phyloP scores from a whole-genome alignment of 495 filamentous ascomycete genomes.

The Hypoxylon intermedium region DNA sequence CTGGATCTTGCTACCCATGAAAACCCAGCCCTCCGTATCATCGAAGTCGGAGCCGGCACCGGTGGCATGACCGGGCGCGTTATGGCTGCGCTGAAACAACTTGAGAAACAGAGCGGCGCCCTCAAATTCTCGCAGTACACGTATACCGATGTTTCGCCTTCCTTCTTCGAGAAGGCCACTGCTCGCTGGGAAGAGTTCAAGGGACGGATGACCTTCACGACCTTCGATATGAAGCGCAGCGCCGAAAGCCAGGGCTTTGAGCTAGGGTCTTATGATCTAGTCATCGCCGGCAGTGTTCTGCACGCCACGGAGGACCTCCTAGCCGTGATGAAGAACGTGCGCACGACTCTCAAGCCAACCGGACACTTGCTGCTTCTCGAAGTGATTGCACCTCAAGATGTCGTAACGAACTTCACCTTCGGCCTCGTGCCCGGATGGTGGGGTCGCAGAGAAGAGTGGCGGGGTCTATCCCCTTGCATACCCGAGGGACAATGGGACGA shows the following conservation, averaged over 20 bases:
- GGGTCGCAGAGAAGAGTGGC: slow-evolving; percentile 46
- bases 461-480: slow-evolving; percentile 42
- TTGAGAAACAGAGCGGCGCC: slow-evolving; percentile 32
- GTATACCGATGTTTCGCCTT: slow-evolving; percentile 62
- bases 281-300: slow-evolving; percentile 57
- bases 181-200: slow-evolving; percentile 26
- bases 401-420: slow-evolving; percentile 49
- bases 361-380: slow-evolving; percentile 50
- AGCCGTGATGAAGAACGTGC: slow-evolving; percentile 47
- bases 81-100: slow-evolving; percentile 25
- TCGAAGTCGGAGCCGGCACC: slow-evolving; percentile 59
- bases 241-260: slow-evolving; percentile 43
- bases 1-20: slow-evolving; percentile 45
- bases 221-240: slow-evolving; percentile 43
- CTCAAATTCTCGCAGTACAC: slow-evolving; percentile 46
- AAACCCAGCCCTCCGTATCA: slow-evolving; percentile 50
- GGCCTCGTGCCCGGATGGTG: slow-evolving; percentile 61
- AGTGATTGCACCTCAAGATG: slow-evolving; percentile 39
- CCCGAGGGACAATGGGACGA: slow-evolving; percentile 50
- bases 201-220: slow-evolving; percentile 41
- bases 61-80: slow-evolving; percentile 46
- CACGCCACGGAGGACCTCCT: slow-evolving; percentile 54
- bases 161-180: slow-evolving; percentile 56
- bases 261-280: slow-evolving; percentile 45
- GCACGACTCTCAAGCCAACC: slow-evolving; percentile 44